A percentile compares a stretch with the other conserved stretches of the same genome.
Conservation (phyloP, 108 stramenopile genomes). For the Nannochloropsis granulata region DNA sequence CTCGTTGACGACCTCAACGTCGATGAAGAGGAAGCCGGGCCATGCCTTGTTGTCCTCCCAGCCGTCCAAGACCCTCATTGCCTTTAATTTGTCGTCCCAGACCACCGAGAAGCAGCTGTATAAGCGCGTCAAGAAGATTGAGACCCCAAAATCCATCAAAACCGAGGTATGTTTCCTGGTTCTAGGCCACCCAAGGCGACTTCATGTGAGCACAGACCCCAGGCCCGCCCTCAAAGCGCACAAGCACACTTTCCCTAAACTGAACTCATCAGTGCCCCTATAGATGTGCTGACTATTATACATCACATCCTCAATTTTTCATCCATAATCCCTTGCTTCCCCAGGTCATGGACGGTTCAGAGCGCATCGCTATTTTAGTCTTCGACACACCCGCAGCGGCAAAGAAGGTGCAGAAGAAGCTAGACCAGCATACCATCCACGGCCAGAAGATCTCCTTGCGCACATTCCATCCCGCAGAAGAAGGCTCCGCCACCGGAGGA, state of each 20-base stretch:
- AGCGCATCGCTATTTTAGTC: background rate
- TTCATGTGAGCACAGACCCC: too few species aligned
- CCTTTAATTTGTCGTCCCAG: background rate
- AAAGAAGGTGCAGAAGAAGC: conserved; percentile 11
- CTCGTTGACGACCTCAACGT: background rate
- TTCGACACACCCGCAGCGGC: background rate
- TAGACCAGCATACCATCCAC: conserved; percentile 25
- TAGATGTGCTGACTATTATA: too few species aligned
- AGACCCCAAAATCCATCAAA: background rate
- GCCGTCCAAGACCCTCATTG: background rate
- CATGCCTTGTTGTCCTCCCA: background rate
- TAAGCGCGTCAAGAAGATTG: background rate
- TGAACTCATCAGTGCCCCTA: too few species aligned
- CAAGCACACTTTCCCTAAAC: too few species aligned
- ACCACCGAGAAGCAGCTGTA: background rate
- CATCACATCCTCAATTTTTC: too few species aligned
- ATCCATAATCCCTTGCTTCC: background rate
- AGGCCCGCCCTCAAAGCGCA: too few species aligned
- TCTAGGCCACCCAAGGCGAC: too few species aligned
- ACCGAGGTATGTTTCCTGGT: background rate
- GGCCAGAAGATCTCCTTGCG: conserved; percentile 1
- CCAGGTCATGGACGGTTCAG: background rate
- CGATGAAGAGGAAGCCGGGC: background rate
- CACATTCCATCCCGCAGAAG: background rate
- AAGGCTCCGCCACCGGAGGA: background rate